Evolutionary conservation across 139 green algal species (phyloP).

Genomic region (Coelastrella sp.): DNA sequence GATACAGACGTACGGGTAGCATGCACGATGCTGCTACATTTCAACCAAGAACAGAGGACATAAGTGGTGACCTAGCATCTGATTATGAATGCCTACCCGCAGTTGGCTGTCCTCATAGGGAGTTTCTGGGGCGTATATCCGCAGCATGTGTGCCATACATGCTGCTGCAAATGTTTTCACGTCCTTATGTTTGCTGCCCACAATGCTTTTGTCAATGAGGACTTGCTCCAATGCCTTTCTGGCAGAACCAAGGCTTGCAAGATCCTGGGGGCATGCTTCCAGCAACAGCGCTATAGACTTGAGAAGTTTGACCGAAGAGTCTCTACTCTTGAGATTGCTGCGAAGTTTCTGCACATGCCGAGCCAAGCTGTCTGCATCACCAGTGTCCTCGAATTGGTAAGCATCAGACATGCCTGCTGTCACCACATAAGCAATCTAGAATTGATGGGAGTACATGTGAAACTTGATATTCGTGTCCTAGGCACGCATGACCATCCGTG

Average conservation of each 20-base stretch:
- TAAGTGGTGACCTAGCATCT: not conserved
- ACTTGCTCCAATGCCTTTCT: constrained; percentile 37
- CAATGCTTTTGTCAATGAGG: constrained; percentile 47
- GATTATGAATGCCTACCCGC: constrained; percentile 43
- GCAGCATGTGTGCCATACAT: constrained; percentile 68
- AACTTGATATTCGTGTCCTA: not conserved
- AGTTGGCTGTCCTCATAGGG: constrained; percentile 68
- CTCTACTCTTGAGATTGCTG: constrained; percentile 56
- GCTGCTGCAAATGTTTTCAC: constrained; percentile 62
- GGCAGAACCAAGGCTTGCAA: constrained; percentile 46
- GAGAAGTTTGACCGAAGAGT: constrained; percentile 62
- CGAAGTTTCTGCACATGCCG: constrained; percentile 12
- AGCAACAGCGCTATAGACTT: constrained; percentile 60
- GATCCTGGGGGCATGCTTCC: constrained; percentile 60
- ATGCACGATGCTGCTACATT: no score
- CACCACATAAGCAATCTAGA: no score
- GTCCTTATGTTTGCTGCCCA: constrained; percentile 74
- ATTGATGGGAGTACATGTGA: no score
- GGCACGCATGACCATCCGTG: not conserved
- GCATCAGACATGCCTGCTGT: constrained; percentile 30
- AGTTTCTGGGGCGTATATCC: constrained; percentile 71
- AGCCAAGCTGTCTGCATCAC: not conserved
- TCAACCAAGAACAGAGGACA: no score
- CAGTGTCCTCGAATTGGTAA: constrained; percentile 17
- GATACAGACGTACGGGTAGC: no score